phyloP scores from a whole-genome alignment of 2,329 filamentous ascomycete species.

The Zasmidium citrigriseum region DNA sequence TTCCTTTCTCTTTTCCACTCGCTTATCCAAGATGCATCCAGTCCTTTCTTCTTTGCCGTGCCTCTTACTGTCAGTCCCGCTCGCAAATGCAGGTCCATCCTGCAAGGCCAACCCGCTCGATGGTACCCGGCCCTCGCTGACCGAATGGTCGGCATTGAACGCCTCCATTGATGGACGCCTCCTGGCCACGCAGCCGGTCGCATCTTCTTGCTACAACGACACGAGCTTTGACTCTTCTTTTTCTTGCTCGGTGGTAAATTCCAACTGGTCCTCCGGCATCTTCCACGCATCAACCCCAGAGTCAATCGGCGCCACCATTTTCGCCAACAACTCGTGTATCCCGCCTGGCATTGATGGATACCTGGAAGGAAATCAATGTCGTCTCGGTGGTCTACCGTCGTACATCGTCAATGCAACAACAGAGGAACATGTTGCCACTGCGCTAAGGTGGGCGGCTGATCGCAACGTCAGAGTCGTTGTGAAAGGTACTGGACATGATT shows the following conservation, averaged over 20 bases:
- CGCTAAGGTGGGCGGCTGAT: constrained; percentile 31
- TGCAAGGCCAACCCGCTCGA: constrained; percentile 21
- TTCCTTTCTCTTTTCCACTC: too few relatives aligned
- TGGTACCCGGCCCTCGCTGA: constrained; percentile 8
- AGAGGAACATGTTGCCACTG: constrained; percentile 29
- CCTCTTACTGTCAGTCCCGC: background rate
- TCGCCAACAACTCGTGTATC: constrained; percentile 38
- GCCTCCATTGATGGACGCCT: constrained; percentile 21
- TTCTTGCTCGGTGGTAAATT: constrained; percentile 28
- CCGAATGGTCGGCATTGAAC: constrained; percentile 17
- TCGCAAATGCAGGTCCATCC: background rate
- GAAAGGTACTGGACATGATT: constrained; percentile 22
- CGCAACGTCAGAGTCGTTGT: constrained; percentile 17
- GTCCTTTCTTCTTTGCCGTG: background rate
- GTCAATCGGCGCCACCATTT: constrained; percentile 34
- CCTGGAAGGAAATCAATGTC: constrained; percentile 28
- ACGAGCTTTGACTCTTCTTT: constrained; percentile 31
- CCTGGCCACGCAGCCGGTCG: constrained; percentile 28
- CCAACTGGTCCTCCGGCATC: constrained; percentile 32
- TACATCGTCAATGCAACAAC: constrained; percentile 39
- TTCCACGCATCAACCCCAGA: constrained; percentile 38
- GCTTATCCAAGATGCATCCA: background rate
- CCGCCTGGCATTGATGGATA: constrained; percentile 31
- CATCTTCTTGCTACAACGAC: constrained; percentile 35
- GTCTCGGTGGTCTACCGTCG: constrained; percentile 32